A percentile compares a stretch with the other conserved stretches of the same genome.
Evolutionary conservation across 2,329 filamentous ascomycete species (phyloP).

Genomic region (Penicillium sp.): DNA sequence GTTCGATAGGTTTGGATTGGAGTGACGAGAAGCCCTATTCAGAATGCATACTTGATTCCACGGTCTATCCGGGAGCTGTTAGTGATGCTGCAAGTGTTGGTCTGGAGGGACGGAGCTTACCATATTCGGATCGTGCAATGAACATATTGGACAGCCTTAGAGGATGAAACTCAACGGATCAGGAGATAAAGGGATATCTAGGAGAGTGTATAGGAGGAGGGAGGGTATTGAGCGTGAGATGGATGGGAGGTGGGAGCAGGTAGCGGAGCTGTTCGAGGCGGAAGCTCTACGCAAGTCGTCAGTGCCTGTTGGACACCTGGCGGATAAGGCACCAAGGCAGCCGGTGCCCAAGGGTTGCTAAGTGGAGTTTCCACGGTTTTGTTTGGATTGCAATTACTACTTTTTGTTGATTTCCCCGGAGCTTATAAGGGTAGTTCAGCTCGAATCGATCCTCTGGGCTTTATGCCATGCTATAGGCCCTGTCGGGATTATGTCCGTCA

Average conservation of each 20-base stretch:
- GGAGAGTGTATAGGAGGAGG: neutral
- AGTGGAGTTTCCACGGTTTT: slow-evolving; percentile 5
- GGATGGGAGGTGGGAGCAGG: slow-evolving; percentile 14
- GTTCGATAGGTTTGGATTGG: slow-evolving; percentile 10
- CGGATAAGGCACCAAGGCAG: slow-evolving; percentile 18
- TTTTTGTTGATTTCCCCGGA: neutral
- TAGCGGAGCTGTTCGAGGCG: slow-evolving; percentile 29
- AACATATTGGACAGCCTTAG: slow-evolving; percentile 72
- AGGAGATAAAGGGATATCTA: neutral
- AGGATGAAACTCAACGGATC: neutral
- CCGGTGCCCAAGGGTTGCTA: slow-evolving; percentile 8
- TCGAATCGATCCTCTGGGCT: slow-evolving; percentile 9
- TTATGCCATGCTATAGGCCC: slow-evolving; percentile 24
- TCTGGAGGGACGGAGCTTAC: slow-evolving; percentile 57
- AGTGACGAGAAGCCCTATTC: neutral
- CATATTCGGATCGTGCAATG: slow-evolving; percentile 99
- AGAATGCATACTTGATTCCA: slow-evolving; percentile 81
- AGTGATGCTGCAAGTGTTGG: slow-evolving; percentile 31
- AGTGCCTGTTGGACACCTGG: slow-evolving; percentile 26
- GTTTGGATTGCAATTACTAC: slow-evolving; percentile 2
- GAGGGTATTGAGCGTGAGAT: neutral
- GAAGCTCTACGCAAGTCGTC: slow-evolving; percentile 38
- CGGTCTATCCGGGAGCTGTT: slow-evolving; percentile 43
- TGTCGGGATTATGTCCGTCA: slow-evolving; percentile 38
- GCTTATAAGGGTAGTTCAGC: neutral